Percentiles rank a stretch among this genome's conserved stretches.
Evolutionary conservation across 345 rosid species (phyloP).

Genomic region (Aquilaria sinensis): DNA sequence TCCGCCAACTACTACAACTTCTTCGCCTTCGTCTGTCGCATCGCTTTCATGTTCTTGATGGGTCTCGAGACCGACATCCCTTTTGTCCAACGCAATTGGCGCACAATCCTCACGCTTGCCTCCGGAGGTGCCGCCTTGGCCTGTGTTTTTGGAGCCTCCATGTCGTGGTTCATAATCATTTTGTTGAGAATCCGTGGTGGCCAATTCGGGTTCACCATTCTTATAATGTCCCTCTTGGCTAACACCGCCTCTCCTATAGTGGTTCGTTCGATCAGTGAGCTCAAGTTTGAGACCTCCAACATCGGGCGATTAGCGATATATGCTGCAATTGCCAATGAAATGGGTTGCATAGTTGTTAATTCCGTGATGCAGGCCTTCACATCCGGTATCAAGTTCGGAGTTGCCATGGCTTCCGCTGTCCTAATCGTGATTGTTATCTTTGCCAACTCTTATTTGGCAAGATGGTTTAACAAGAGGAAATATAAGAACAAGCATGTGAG

Average conservation of each 20-base stretch:
- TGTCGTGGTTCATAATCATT: slow-evolving; percentile 29
- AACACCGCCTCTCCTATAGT: slow-evolving; percentile 74
- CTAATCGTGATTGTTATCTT: slow-evolving; percentile 27
- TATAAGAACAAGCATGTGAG: slow-evolving; percentile 51
- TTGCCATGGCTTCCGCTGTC: slow-evolving; percentile 21
- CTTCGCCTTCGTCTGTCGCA: slow-evolving; percentile 43
- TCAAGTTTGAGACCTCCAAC: slow-evolving; percentile 61
- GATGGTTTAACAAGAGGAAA: slow-evolving; percentile 55
- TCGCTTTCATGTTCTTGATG: slow-evolving; percentile 70
- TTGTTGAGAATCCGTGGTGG: slow-evolving; percentile 16
- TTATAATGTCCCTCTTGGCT: slow-evolving; percentile 36
- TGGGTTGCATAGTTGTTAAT: slow-evolving; percentile 33
- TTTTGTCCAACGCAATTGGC: slow-evolving; percentile 47
- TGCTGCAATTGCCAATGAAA: slow-evolving; percentile 53
- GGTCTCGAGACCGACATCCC: slow-evolving; percentile 64
- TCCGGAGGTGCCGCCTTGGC: slow-evolving; percentile 31
- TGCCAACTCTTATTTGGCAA: slow-evolving; percentile 41
- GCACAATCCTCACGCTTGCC: slow-evolving; percentile 36
- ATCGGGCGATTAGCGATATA: slow-evolving; percentile 58
- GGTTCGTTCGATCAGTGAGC: slow-evolving; percentile 52
- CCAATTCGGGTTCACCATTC: slow-evolving; percentile 16
- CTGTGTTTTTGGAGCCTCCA: slow-evolving; percentile 30
- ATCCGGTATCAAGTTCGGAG: slow-evolving; percentile 17
- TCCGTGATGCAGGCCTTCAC: slow-evolving; percentile 16
- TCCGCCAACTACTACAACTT: slow-evolving; percentile 46